Evolutionary conservation across 495 filamentous ascomycete genomes (phyloP), one percentile per base, ranked within the genome.

Genomic region (Cercophora samala): DNA sequence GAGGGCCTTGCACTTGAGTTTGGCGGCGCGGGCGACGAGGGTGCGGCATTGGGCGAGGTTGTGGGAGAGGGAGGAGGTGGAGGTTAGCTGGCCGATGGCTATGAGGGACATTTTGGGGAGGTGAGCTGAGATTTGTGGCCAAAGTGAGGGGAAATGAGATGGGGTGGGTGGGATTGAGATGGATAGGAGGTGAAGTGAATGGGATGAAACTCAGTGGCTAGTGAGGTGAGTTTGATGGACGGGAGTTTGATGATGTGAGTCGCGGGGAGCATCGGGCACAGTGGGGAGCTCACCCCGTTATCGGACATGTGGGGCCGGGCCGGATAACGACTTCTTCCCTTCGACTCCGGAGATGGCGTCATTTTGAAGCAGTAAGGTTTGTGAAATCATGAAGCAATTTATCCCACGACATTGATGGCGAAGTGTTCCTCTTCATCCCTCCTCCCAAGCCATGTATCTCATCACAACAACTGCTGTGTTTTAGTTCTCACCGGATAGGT

Each of bases 21-120:
- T 9, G 37, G 37, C 37, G 37, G 37, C 37, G 1, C 15, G 8
- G 37, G 37, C 8, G 37, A 46, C 13, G 37, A 46, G 37, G 15
- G 15, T 11, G 37, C 37, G 86, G 72, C 91, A 95, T 76, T 93
- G 90, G 26, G 81, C 74, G 23, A 96, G 86, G 74, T 97, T 97
- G 72, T 91, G 83, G 66, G 85, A 77, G 83, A 95, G 89, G 74
- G 83, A 90, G 59, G 90, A 84, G 68, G 91, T 94, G 25, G 91
- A 91, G 76, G 92, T 94, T 73, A 97, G 80, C 77, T 97, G 93
- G 25, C 93, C 93, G 26, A 97, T 85, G 55, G 93, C 92, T 92
- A 21, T 64, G 18, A 15, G 18, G 42, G 46, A 22, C 18, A 26
- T 24, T 32, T 54, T 52, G 9, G 52, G 13, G 19, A 29, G n/a